phyloP scores from a whole-genome alignment of 805 yeast species.

The Blastobotrys parvus region DNA sequence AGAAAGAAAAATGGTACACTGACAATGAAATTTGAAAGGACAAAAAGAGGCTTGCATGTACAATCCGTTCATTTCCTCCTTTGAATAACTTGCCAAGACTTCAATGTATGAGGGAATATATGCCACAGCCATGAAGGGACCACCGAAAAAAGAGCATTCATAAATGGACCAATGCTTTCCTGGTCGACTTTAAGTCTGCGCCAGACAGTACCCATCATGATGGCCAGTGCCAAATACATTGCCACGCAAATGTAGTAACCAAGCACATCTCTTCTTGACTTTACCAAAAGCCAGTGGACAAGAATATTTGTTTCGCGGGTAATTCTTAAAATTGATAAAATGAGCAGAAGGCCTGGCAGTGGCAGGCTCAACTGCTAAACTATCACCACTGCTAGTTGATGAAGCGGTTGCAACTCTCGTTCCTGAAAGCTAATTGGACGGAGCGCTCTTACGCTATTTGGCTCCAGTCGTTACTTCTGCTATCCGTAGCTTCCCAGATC shows the following conservation, averaged over 20 bases:
- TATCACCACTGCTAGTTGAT: too few species aligned
- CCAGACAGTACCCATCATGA: conserved; percentile 36
- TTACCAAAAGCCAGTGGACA: conserved; percentile 25
- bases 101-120: conserved; percentile 35
- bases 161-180: conserved; percentile 25
- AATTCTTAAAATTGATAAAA: too few species aligned
- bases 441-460: too few species aligned
- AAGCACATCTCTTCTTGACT: conserved; percentile 31
- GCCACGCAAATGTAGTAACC: conserved; percentile 32
- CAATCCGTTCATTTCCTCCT: conserved; percentile 32
- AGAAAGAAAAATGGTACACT: conserved; percentile 33
- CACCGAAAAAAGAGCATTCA: conserved; percentile 32
- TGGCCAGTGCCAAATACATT: conserved; percentile 35
- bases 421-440: too few species aligned
- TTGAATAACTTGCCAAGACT: conserved; percentile 27
- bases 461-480: too few species aligned
- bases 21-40: conserved; percentile 30
- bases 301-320: conserved; percentile 17
- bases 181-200: conserved; percentile 24
- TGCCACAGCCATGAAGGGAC: conserved; percentile 40
- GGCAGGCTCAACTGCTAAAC: too few species aligned
- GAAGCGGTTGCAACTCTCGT: too few species aligned
- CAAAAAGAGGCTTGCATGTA: conserved; percentile 33
- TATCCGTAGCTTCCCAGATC: too few species aligned
- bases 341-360: too few species aligned